Conservation (phyloP, 768 basidiomycete genomes). For the Cytidiella melzeri region DNA sequence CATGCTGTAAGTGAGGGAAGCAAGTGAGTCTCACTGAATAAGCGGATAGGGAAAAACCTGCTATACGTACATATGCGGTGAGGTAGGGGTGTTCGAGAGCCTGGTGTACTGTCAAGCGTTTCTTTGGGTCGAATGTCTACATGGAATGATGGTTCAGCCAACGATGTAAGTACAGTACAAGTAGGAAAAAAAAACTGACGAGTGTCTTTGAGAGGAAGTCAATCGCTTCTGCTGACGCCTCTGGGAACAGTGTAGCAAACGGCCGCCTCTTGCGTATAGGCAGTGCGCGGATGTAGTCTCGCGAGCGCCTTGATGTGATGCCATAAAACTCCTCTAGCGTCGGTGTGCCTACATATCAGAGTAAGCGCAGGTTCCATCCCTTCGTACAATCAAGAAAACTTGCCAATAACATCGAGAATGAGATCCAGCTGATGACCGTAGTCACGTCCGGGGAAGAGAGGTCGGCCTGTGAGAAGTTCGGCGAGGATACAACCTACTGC, state of each 20-base stretch:
- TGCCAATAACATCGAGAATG: slow-evolving; percentile 83
- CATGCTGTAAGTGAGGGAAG: no score
- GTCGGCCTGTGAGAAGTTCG: slow-evolving; percentile 74
- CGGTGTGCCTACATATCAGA: slow-evolving; percentile 73
- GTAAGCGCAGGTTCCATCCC: background rate
- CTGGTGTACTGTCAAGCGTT: slow-evolving; percentile 76
- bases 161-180: background rate
- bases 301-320: slow-evolving; percentile 77
- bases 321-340: slow-evolving; percentile 88
- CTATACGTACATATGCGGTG: slow-evolving; percentile 57
- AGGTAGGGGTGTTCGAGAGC: slow-evolving; percentile 82
- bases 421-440: slow-evolving; percentile 85
- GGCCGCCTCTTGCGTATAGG: slow-evolving; percentile 74
- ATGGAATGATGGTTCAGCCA: background rate
- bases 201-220: slow-evolving; percentile 70
- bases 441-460: slow-evolving; percentile 84
- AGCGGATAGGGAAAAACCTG: background rate
- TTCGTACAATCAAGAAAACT: slow-evolving; percentile 6
- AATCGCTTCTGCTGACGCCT: slow-evolving; percentile 65
- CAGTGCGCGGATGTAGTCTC: slow-evolving; percentile 82
- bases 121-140: slow-evolving; percentile 84
- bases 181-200: slow-evolving; percentile 29
- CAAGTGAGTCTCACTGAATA: slow-evolving; percentile 7
- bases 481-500: slow-evolving; percentile 73
- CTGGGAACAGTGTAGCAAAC: slow-evolving; percentile 71